Percentiles rank a stretch among this genome's conserved stretches.
Conservation (phyloP, 2,329 filamentous ascomycete species). For the Fusarium albosuccineum region DNA sequence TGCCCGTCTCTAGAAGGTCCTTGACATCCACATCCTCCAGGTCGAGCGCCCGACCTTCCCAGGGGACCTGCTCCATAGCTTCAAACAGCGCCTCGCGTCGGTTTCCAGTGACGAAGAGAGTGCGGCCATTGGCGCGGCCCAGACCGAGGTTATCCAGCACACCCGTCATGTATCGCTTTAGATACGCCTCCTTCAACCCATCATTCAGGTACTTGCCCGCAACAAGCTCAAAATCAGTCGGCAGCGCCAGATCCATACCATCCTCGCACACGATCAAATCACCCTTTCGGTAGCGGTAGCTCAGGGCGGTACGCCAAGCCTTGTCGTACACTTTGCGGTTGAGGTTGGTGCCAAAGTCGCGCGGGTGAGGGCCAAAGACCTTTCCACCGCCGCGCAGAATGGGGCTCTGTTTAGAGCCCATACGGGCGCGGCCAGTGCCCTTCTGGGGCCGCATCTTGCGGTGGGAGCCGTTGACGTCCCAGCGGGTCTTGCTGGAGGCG, state of each 20-base stretch:
- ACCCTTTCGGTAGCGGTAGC: conserved; percentile 88
- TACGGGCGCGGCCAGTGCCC: conserved; percentile 82
- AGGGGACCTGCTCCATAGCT: conserved; percentile 72
- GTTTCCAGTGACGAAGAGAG: conserved; percentile 78
- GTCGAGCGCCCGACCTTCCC: conserved; percentile 77
- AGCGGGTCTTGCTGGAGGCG: conserved; percentile 83
- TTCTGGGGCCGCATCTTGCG: conserved; percentile 90
- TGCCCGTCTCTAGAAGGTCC: conserved; percentile 86
- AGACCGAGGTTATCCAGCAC: conserved; percentile 79
- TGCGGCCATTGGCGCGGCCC: conserved; percentile 75
- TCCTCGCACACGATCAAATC: conserved; percentile 90
- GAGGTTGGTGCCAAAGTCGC: conserved; percentile 88
- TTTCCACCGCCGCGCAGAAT: conserved; percentile 89
- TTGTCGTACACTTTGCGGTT: conserved; percentile 94
- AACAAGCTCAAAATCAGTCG: conserved; percentile 62
- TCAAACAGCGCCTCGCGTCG: conserved; percentile 73
- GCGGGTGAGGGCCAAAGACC: conserved; percentile 87
- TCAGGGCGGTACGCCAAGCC: conserved; percentile 93
- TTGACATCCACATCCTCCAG: conserved; percentile 93
- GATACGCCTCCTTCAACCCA: conserved; percentile 67
- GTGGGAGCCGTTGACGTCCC: conserved; percentile 85
- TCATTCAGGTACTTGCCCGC: conserved; percentile 59
- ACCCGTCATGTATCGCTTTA: conserved; percentile 72
- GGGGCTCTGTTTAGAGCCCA: conserved; percentile 85
- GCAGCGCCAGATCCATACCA: conserved; percentile 75